Base-by-base conservation (phyloP, 2,329 filamentous ascomycete species). In the Trichoderma afroharzianum region DNA sequence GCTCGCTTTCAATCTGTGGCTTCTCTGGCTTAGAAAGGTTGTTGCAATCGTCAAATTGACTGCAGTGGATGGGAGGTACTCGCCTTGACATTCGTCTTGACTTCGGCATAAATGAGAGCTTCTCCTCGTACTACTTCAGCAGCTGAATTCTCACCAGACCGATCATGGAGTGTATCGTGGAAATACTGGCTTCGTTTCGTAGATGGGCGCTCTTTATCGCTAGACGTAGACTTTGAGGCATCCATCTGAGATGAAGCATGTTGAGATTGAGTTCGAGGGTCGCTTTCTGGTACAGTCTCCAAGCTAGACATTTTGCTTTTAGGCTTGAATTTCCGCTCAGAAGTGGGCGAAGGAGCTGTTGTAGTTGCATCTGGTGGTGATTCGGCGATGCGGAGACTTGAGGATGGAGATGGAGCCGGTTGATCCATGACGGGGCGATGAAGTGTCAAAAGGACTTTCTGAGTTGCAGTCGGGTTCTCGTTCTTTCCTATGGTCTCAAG, bases 1-100 rank as follows among this genome's bases (percentile, higher is more conserved):
- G 91, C 76, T 95, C 91, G 78, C 95, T 92, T 74, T 91, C 88
- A 76, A 95, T 88, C 90, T 94, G 4, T 50, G 6, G 11, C 11
- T 36, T 70, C 4, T 69, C 24, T 24, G 18, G 50, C 15, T 32
- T 24, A 12, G 14, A 32, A 36, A 11, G 26, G 1, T 1, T 24
- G 11, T 9, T 11, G 21, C 5, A 4, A 33, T 7, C 24, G 32
- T 53, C 32, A n/a, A 5, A 7, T 4, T 9, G 3, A 9, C 11
- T 1, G 7, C 7, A 32, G 4, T 11, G 4, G 21, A 1, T 6
- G 30, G 4, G 7, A 33, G 18, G 4, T 14, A 12, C 32, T n/a
- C 15, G 28, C 77, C 72, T 75, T 77, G n/a, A 79, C 77, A 39
- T 80, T 80, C 7, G 79, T 80, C 68, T 75, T 78, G n/a, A 80